Evolutionary conservation across 2,329 filamentous ascomycete species (phyloP).

Genomic region (Xylariaceae sp.): DNA sequence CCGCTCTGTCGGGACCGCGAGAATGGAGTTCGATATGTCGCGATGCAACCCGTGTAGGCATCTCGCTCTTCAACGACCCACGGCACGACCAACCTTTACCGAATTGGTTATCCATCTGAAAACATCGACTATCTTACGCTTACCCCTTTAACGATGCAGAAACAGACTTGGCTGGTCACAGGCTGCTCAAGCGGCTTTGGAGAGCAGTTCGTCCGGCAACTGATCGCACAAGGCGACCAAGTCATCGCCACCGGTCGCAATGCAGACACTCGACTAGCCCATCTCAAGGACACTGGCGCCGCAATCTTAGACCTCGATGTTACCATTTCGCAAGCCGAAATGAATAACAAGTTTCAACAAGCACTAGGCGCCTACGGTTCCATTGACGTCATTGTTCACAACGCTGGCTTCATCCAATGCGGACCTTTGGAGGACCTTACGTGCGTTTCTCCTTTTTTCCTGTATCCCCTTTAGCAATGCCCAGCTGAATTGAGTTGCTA

Average conservation of each 20-base stretch:
- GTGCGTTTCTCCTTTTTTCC: slow-evolving; percentile 7
- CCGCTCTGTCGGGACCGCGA: too few relatives aligned
- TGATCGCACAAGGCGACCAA: slow-evolving; percentile 36
- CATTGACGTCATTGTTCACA: slow-evolving; percentile 38
- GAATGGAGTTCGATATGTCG: too few relatives aligned
- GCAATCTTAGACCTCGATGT: slow-evolving; percentile 30
- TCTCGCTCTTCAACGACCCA: too few relatives aligned
- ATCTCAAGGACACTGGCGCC: slow-evolving; percentile 34
- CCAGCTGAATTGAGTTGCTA: too few relatives aligned
- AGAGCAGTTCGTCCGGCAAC: slow-evolving; percentile 33
- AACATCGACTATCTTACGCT: neutral
- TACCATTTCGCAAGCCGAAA: slow-evolving; percentile 14
- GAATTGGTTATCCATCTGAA: neutral
- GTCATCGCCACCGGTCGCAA: slow-evolving; percentile 40
- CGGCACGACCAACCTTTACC: too few relatives aligned
- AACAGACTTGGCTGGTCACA: slow-evolving; percentile 38
- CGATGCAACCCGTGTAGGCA: too few relatives aligned
- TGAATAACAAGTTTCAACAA: slow-evolving; percentile 16
- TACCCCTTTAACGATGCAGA: slow-evolving; percentile 2
- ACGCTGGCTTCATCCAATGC: slow-evolving; percentile 33
- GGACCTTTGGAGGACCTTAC: slow-evolving; percentile 28
- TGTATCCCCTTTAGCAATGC: neutral
- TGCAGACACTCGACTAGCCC: slow-evolving; percentile 29
- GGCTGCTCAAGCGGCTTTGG: slow-evolving; percentile 43
- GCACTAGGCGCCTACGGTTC: slow-evolving; percentile 23